phyloP scores from a whole-genome alignment of 2,329 filamentous ascomycete genomes.

The Neopestalotiopsis rosae region DNA sequence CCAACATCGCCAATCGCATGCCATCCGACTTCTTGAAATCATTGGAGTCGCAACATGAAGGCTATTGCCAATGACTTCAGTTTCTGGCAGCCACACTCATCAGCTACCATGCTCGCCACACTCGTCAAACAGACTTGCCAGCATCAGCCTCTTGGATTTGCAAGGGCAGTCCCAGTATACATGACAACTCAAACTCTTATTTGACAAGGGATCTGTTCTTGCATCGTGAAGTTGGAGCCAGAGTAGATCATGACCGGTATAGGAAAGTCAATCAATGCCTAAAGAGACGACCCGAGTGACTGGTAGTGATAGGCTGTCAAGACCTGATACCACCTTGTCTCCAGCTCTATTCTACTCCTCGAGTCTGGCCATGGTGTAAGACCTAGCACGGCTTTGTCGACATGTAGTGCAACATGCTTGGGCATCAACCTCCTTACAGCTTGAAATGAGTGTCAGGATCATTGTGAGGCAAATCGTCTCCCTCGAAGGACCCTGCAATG shows the following conservation, averaged over 20 bases:
- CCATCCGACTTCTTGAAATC: neutral
- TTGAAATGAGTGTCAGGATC: neutral
- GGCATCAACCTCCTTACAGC: neutral
- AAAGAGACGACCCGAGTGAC: neutral
- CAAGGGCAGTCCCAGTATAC: neutral
- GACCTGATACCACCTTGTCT: neutral
- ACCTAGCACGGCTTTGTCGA: neutral
- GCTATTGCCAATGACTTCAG: neutral
- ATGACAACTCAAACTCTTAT: neutral
- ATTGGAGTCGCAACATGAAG: neutral
- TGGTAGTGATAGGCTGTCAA: neutral
- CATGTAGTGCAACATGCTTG: neutral
- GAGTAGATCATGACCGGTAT: neutral
- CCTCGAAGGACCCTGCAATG: neutral
- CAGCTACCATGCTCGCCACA: neutral
- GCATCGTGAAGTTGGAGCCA: neutral
- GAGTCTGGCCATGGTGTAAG: neutral
- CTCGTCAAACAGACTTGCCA: constrained; percentile 1
- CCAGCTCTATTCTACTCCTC: neutral
- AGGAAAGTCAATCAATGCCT: constrained; percentile 1
- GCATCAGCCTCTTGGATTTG: neutral
- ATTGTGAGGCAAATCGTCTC: neutral
- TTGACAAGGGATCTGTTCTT: neutral
- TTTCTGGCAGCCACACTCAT: neutral
- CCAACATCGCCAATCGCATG: neutral